Evolutionary conservation across 1,284 basidiomycete species (phyloP), one percentile per base, ranked within the genome.

Genomic region (Hortiboletus rubellus): DNA sequence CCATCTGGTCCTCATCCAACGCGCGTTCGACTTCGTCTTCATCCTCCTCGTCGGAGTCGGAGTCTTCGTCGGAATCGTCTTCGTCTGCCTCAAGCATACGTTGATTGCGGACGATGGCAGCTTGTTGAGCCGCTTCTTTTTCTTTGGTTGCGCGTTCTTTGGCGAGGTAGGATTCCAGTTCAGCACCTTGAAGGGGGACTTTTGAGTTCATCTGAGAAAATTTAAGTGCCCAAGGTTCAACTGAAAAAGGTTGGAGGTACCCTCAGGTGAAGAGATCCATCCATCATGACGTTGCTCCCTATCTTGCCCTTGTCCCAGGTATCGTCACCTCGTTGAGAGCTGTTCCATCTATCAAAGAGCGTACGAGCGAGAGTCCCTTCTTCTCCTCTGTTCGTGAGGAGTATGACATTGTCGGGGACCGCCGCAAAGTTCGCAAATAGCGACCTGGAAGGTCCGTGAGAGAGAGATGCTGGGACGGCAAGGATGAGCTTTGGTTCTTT

Each of bases 401-500:
- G 78, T 30, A 98, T 81, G 41, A 95, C 87, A 63, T 97, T 97
- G 56, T 89, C 87, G 0, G 90, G 84, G 11, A 86, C 81, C 8
- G 84, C 79, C 4, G 92, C 93, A 74, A 98, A 94, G 45, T 92
- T 84, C 11, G 87, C 80, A 69, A 99, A 96, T 3, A 99, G 72
- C 36, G 83, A 79, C 24, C 96, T 83, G 0, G 96, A 96, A 9
- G 92, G 91, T 1, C 97, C 96, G 68, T 98, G 91, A 0, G 95
- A 96, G 60, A 99, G 80, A 0, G 92, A 92, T 0, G 91, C 87
- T 0, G 97, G 96, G 22, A 96, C 91, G 0, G 96, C 94, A 7
- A 99, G 82, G 52, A 99, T 94, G 38, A 98, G 82, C 70, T 98
- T 98, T 0, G 96, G 93, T 56, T 91, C 86, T 63, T 87, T 89